Percentiles rank a stretch among this genome's conserved stretches.
Evolutionary conservation across 805 yeast species (phyloP).

Genomic region (Candida tibetensis): DNA sequence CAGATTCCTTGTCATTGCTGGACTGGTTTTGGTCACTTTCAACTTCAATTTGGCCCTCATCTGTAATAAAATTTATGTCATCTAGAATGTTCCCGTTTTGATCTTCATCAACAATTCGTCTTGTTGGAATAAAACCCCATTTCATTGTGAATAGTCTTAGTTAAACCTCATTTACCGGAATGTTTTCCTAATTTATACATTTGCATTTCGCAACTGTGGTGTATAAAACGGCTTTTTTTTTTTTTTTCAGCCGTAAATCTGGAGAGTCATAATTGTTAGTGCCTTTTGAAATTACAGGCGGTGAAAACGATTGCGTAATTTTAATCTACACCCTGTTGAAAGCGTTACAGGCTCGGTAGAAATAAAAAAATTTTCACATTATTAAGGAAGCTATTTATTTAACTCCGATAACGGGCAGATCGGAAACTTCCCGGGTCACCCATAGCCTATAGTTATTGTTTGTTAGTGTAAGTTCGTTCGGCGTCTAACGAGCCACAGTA

Average conservation of each 20-base stretch:
- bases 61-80: no score
- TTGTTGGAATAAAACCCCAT: slow-evolving; percentile 35
- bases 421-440: no score
- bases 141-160: slow-evolving; percentile 12
- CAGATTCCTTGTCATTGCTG: slow-evolving; percentile 1
- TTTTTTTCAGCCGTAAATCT: not conserved
- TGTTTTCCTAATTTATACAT: not conserved
- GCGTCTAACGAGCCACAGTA: no score
- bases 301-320: no score
- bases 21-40: not conserved
- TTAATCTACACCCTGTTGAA: no score
- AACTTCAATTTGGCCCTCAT: not conserved
- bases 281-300: not conserved
- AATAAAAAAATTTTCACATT: no score
- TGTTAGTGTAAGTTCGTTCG: no score
- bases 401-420: no score
- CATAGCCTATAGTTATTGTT: no score
- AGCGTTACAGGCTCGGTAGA: no score
- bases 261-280: not conserved
- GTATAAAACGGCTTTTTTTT: no score
- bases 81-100: not conserved
- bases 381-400: no score
- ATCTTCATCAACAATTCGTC: slow-evolving; percentile 30
- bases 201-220: not conserved
- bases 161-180: not conserved